A percentile compares a stretch with the other conserved stretches of the same genome.
phyloP scores from a whole-genome alignment of 2,329 filamentous ascomycete species.

The Thermothelomyces thermophilus region DNA sequence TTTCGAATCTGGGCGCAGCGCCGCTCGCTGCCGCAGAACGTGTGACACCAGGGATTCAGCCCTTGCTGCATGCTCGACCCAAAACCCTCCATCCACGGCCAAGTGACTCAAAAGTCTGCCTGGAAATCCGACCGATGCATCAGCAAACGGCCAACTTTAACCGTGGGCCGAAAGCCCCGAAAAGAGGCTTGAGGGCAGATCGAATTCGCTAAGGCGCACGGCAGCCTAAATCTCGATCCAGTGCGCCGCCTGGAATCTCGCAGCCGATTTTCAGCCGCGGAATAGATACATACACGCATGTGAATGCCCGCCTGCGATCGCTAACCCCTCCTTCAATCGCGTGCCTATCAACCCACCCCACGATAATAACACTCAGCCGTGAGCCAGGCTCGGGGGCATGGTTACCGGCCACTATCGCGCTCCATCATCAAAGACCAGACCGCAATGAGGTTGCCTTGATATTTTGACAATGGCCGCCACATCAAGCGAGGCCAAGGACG shows the following conservation, averaged over 20 bases:
- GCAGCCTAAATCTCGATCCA: conserved; percentile 12
- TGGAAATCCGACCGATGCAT: conserved; percentile 8
- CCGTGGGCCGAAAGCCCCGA: not conserved
- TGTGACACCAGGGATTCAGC: not conserved
- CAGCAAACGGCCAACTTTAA: not conserved
- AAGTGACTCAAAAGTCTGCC: conserved; percentile 16
- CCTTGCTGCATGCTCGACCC: conserved; percentile 2
- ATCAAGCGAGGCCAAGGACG: conserved; percentile 21
- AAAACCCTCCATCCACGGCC: conserved; percentile 2
- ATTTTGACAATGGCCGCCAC: conserved; percentile 25
- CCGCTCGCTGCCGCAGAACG: conserved; percentile 16
- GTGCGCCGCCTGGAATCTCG: not conserved
- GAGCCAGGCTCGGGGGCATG: not conserved
- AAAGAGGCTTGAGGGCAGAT: not conserved
- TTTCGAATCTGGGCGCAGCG: conserved; percentile 17
- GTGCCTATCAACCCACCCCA: too few species aligned
- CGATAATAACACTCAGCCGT: not conserved
- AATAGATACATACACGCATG: not conserved
- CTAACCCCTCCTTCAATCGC: conserved; percentile 10
- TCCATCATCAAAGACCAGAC: not conserved
- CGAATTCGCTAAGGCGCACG: not conserved
- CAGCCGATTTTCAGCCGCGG: not conserved
- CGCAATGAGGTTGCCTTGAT: conserved; percentile 8
- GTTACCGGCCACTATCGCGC: not conserved
- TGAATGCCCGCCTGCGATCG: not conserved